Conservation (phyloP, 2,329 filamentous ascomycete species). For the Berkeleyomyces rouxiae region DNA sequence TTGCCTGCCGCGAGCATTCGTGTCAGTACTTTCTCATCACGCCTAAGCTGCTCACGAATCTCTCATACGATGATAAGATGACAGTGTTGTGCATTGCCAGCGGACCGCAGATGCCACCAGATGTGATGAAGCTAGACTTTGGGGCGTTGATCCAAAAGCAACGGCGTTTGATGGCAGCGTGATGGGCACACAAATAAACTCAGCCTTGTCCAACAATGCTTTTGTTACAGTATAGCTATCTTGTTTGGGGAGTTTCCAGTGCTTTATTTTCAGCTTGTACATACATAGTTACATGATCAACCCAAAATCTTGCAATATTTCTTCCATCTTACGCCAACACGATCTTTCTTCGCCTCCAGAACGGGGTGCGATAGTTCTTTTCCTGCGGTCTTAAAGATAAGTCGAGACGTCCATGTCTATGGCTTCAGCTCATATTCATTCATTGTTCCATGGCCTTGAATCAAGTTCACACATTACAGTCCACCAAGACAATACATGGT, state of each 20-base stretch:
- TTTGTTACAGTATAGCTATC: background rate
- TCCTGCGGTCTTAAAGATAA: background rate
- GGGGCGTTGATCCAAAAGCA: slow-evolving; percentile 28
- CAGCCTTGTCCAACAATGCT: background rate
- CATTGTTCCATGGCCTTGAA: background rate
- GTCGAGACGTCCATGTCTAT: background rate
- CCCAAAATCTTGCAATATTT: too few relatives aligned
- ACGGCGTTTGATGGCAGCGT: slow-evolving; percentile 23
- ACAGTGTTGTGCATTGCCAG: slow-evolving; percentile 84
- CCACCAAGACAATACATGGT: background rate
- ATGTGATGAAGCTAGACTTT: slow-evolving; percentile 36
- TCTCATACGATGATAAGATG: slow-evolving; percentile 84
- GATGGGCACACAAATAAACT: background rate
- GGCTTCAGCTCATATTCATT: background rate
- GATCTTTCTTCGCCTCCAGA: too few relatives aligned
- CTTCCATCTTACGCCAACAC: too few relatives aligned
- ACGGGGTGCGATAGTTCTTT: too few relatives aligned
- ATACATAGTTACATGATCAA: background rate
- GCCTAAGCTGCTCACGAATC: slow-evolving; percentile 72
- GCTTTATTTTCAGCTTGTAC: background rate
- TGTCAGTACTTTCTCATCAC: slow-evolving; percentile 92
- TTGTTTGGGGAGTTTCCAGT: background rate
- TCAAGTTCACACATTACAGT: background rate
- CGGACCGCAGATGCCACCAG: slow-evolving; percentile 53
- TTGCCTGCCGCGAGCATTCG: slow-evolving; percentile 73